Evolutionary conservation across 768 basidiomycete genomes (phyloP), one percentile per base, ranked within the genome.

Genomic region (Guyanaporus albipodus): DNA sequence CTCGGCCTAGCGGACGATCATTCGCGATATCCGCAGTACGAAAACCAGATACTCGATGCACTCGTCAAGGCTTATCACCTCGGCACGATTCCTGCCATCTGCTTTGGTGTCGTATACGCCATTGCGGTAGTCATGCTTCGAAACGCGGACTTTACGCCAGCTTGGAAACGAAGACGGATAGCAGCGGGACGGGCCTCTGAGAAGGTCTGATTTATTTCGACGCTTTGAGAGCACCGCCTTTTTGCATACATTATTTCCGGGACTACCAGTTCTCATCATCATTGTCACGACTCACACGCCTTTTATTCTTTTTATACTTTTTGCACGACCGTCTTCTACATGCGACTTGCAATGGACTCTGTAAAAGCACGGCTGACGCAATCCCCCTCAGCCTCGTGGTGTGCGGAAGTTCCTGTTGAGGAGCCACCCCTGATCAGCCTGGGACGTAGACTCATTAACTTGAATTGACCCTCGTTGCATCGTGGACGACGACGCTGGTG

Each of bases 41-140:
- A 67, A 46, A 50, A 60, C 6, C 53, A 67, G 37, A 67, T 67
- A 29, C 31, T 66, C 8, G 44, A 56, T 19, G 66, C 66, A 14
- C 66, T 67, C 29, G 63, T 67, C 40, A 66, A 55, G 45, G 66
- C 58, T 0, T 67, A 68, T 57, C 66, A 69, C 40, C 37, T 67
- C 22, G 66, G 67, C 10, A 67, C 50, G 33, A 54, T 67, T 28
- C 66, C 66, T 17, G 63, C 67, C 31, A 49, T 67, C 46, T 67
- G 65, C 38, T 67, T 67, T 32, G 66, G 66, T 14, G 61, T 56
- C 9, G 7, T 66, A 14, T 67, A 67, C 42, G 61, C 66, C 43
- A 17, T 64, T 22, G 61, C 63, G 6, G 67, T 67, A 29, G 35
- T 53, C 42, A 58, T 62, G 40, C 63, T 67, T 41, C 57, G 53